phyloP scores from a whole-genome alignment of 2,329 filamentous ascomycete species.

The Fusarium cicatricum region DNA sequence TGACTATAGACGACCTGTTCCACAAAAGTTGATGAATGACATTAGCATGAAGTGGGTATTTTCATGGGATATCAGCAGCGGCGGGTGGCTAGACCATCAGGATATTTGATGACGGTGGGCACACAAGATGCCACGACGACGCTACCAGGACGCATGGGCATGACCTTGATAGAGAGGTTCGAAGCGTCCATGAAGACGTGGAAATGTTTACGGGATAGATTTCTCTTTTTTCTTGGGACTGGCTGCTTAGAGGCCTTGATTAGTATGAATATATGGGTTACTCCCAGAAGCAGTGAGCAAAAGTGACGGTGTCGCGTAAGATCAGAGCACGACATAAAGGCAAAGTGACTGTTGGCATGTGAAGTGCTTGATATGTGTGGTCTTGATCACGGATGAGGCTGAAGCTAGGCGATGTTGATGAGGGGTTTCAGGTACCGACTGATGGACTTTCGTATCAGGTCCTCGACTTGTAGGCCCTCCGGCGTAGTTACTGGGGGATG shows the following conservation, averaged over 20 bases:
- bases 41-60: constrained; percentile 40
- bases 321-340: no score
- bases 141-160: constrained; percentile 43
- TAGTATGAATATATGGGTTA: constrained; percentile 38
- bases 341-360: no score
- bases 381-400: no score
- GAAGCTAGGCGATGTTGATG: no score
- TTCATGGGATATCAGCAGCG: constrained; percentile 43
- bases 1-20: constrained; percentile 44
- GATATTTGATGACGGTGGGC: constrained; percentile 39
- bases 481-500: no score
- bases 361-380: no score
- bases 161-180: constrained; percentile 43
- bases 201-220: constrained; percentile 48
- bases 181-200: constrained; percentile 42
- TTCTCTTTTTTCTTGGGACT: constrained; percentile 42
- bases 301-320: no score
- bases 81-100: constrained; percentile 40
- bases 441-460: no score
- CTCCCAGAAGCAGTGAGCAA: not conserved
- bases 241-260: constrained; percentile 36
- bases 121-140: constrained; percentile 34
- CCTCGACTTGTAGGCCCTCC: no score
- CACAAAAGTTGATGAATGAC: constrained; percentile 43
- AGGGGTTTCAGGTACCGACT: no score